Evolutionary conservation across 352 stramenopile genomes (phyloP).

Genomic region (Aphanomyces euteiches): DNA sequence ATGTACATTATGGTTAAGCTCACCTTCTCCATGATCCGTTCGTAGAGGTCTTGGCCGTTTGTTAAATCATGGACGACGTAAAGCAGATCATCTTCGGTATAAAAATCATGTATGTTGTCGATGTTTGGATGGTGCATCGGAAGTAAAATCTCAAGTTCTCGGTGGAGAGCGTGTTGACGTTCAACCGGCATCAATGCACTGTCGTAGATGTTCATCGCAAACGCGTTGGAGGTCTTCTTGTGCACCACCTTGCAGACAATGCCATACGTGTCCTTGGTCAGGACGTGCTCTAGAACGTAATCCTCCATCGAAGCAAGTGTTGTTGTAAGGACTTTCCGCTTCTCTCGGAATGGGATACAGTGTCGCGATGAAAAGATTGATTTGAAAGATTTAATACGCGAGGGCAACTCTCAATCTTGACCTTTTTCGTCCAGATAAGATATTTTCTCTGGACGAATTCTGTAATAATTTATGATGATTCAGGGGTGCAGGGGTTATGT

Average conservation of each 20-base stretch:
- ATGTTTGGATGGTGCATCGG: conserved; percentile 86
- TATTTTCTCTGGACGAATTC: too few species aligned
- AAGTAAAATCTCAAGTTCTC: conserved; percentile 46
- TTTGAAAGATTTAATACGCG: too few species aligned
- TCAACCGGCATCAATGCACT: conserved; percentile 46
- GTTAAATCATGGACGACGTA: conserved; percentile 97
- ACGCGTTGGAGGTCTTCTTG: not conserved
- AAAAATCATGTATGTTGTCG: conserved; percentile 86
- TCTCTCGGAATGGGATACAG: too few species aligned
- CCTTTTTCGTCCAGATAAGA: too few species aligned
- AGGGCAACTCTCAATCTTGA: too few species aligned
- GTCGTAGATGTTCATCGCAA: conserved; percentile 31
- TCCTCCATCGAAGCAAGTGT: too few species aligned
- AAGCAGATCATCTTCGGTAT: conserved; percentile 87
- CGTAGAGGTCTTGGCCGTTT: conserved; percentile 73
- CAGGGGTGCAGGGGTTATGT: too few species aligned
- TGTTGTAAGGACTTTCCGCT: too few species aligned
- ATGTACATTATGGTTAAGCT: conserved; percentile 37
- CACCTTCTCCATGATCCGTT: conserved; percentile 80
- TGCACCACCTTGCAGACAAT: conserved; percentile 11
- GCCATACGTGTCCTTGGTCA: too few species aligned
- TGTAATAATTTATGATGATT: too few species aligned
- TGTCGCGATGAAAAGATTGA: too few species aligned
- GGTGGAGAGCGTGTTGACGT: not conserved
- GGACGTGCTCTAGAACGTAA: too few species aligned